Evolutionary conservation across 1,139 yeast species (phyloP).

Genomic region (Pichiaceae sp.): DNA sequence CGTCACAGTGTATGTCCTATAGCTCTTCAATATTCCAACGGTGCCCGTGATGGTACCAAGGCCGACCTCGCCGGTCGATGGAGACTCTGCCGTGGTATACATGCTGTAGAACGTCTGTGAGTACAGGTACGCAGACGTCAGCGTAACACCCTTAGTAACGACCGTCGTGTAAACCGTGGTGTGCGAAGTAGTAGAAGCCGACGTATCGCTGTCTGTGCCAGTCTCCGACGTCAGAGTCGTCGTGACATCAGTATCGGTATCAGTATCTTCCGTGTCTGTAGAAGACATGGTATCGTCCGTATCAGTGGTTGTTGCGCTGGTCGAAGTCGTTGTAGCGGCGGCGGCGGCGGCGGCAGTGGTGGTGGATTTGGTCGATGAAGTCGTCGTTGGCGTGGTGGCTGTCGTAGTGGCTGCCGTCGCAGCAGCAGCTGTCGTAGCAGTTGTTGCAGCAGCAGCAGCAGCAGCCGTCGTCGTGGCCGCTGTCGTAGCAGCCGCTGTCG

Average conservation of each 20-base stretch:
- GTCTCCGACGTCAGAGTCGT: conserved; percentile 1
- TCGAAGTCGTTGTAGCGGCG: conserved; percentile 10
- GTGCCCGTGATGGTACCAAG: conserved; percentile 47
- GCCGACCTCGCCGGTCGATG: conserved; percentile 47
- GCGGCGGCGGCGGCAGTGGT: conserved; percentile 9
- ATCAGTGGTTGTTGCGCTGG: conserved; percentile 12
- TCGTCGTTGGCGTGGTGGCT: conserved; percentile 1
- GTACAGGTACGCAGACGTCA: conserved; percentile 23
- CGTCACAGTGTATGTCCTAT: conserved; percentile 1
- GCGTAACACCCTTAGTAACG: conserved; percentile 7
- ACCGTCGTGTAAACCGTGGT: conserved; percentile 14
- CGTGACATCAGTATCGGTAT: conserved; percentile 15
- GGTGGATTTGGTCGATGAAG: conserved; percentile 6
- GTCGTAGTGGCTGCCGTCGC: conserved; percentile 5
- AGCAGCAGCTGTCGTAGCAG: conserved; percentile 11
- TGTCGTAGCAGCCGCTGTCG: conserved; percentile 11
- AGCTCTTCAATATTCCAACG: conserved; percentile 34
- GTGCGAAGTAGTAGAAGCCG: conserved; percentile 10
- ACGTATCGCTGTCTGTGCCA: conserved; percentile 5
- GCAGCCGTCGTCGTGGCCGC: conserved; percentile 18
- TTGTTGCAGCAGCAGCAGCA: conserved; percentile 18
- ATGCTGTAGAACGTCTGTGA: conserved; percentile 38
- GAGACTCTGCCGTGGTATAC: conserved; percentile 31
- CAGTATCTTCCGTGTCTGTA: conserved; percentile 12
- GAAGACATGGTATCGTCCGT: conserved; percentile 8